Evolutionary conservation across 2,329 filamentous ascomycete species (phyloP), one percentile per base, ranked within the genome.

Genomic region (Colletotrichum sp.): DNA sequence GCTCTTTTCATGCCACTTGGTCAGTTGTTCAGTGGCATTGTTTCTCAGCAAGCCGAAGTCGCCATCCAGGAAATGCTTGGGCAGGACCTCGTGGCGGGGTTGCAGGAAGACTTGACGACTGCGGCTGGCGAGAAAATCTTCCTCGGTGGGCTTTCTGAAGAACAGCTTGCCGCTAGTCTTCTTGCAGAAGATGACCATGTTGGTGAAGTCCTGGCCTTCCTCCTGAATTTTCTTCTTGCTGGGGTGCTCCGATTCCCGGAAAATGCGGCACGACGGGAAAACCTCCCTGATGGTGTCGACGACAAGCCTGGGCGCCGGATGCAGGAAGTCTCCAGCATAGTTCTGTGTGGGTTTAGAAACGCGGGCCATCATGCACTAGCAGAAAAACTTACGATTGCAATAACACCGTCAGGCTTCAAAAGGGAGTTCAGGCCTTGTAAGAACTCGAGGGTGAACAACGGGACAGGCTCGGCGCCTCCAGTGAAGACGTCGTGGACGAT

Each of bases 401-500:
- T 93, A 16, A 95, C 93, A 56, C 97, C 97, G 67, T 95, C 90
- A 1, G 93, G 91, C 77, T 92, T 94, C 61, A 99, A 88, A 8
- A 98, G 89, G 6, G 89, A 83, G 78, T 91, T 87, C 2, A 99
- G 87, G 7, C 93, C 92, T 68, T 90, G 84, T 58, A 99, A 85
- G 80, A 99, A 98, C 79, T 97, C 94, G 7, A 92, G 84, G 0
- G 96, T 98, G 85, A 99, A 99, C 9, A 99, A 91, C 9, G 93
- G 89, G 4, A 96, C 92, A 1, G 97, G 97, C 83, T 98, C 97
- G 0, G 96, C 96, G 68, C 97, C 97, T 28, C 97, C 97, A 1
- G 97, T 99, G 83, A 99, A 99, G 28, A 99, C 97, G 79, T 99
- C 97, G 83, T 99, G 97, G 69, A 99, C 90, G 81, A 99, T 97